These are phyloP conservation scores for Acorus gramineus DNA, from an alignment of 106 monocot species.

Conservation along the genomic window DNA sequence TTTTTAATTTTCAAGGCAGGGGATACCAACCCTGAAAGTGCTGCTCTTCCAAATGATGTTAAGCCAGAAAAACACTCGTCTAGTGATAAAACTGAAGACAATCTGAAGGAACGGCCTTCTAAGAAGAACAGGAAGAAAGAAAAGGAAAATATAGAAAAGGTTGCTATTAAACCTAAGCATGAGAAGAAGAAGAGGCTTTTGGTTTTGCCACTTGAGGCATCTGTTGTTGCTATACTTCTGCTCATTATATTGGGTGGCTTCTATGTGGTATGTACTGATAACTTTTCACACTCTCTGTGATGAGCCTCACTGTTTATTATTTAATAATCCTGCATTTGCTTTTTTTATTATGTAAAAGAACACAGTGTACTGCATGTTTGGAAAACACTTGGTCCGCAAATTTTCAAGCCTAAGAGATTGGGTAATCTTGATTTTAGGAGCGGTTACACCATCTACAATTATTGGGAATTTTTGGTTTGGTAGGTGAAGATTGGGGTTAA, in stretches of 20 bases:
- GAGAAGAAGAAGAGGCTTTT: constrained; percentile 54
- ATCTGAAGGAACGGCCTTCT: constrained; percentile 39
- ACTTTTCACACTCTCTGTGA: neutral
- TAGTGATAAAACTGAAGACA: constrained; percentile 49
- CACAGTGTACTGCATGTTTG: no score
- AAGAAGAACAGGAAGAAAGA: constrained; percentile 79
- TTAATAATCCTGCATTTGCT: no score
- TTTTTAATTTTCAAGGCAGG: constrained; percentile 54
- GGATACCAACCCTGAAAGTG: constrained; percentile 36
- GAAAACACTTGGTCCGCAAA: no score
- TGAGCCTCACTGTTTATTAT: neutral
- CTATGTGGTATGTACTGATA: constrained; percentile 73
- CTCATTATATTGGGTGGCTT: constrained; percentile 60
- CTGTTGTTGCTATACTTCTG: constrained; percentile 59
- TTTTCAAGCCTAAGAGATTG: no score
- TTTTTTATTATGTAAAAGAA: no score
- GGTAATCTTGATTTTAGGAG: no score
- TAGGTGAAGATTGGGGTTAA: no score
- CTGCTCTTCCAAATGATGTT: constrained; percentile 31
- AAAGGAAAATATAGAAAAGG: constrained; percentile 45
- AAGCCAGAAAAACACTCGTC: constrained; percentile 21
- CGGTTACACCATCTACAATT: no score
- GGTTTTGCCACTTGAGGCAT: constrained; percentile 72
- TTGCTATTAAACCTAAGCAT: constrained; percentile 22
- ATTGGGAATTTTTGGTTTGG: no score